Conservation (phyloP, 164 flowering plant species). For the Macadamia tetraphylla region DNA sequence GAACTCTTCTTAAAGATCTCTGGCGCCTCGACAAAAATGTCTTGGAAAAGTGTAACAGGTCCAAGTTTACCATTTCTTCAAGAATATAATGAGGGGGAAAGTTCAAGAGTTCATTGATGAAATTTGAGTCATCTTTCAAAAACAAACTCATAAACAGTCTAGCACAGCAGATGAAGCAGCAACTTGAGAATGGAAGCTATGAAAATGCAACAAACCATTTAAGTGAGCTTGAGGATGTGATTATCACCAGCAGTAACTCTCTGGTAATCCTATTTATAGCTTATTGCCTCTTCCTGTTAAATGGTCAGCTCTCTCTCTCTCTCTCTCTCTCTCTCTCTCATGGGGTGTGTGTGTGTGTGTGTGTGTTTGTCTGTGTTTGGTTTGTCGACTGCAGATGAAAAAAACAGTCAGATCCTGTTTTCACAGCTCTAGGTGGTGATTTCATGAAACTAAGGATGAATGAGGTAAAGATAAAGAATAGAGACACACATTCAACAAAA, state of each 20-base stretch:
- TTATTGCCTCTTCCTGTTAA: not conserved
- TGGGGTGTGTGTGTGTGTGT: no score
- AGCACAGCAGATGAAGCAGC: constrained; percentile 55
- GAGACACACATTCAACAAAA: not conserved
- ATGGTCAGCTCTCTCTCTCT: not conserved
- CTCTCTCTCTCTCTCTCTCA: not conserved
- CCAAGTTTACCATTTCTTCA: constrained; percentile 7
- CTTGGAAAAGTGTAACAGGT: constrained; percentile 49
- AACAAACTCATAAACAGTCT: constrained; percentile 34
- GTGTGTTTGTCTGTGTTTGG: no score
- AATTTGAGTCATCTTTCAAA: not conserved
- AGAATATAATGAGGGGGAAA: no score
- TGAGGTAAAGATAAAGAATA: constrained; percentile 38
- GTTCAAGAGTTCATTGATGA: not conserved
- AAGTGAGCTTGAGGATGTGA: constrained; percentile 46
- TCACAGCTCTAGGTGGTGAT: constrained; percentile 42
- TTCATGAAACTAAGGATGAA: constrained; percentile 83
- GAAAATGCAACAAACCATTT: constrained; percentile 55
- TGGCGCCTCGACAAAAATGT: constrained; percentile 71
- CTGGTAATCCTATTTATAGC: constrained; percentile 45
- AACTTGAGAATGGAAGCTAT: constrained; percentile 39
- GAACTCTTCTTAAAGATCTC: constrained; percentile 77
- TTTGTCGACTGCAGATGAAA: constrained; percentile 53
- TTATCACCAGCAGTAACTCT: constrained; percentile 34
- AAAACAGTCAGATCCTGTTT: constrained; percentile 59